phyloP scores from a whole-genome alignment of 495 filamentous ascomycete genomes.

The Neurospora sp. region DNA sequence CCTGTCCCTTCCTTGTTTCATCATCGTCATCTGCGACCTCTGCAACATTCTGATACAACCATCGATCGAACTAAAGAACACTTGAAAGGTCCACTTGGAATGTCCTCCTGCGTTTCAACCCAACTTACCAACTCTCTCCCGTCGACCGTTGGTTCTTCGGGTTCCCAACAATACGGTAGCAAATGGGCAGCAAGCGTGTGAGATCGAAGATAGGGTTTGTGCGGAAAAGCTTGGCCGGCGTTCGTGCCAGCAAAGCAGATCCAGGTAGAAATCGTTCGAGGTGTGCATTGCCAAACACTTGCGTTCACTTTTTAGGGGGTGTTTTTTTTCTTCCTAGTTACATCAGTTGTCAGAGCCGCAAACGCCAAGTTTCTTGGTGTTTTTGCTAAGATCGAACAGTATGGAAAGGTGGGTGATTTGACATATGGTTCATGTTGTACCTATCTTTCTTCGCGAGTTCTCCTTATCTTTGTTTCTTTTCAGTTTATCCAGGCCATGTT shows the following conservation, averaged over 20 bases:
- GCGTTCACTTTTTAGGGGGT: neutral
- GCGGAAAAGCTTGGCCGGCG: neutral
- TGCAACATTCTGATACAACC: neutral
- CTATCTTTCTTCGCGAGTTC: neutral
- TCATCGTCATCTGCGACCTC: neutral
- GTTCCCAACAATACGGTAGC: neutral
- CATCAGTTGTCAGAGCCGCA: neutral
- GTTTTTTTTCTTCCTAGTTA: neutral
- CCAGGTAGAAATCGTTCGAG: neutral
- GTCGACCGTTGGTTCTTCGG: neutral
- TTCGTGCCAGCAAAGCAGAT: neutral
- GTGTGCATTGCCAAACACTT: neutral
- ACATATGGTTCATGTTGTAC: neutral
- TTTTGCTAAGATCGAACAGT: neutral
- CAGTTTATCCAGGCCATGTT: neutral
- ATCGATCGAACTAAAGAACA: neutral
- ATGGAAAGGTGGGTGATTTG: neutral
- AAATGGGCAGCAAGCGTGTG: neutral
- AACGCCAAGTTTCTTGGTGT: neutral
- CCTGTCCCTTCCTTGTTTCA: neutral
- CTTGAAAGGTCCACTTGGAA: neutral
- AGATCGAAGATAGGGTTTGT: neutral
- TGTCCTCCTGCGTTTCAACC: constrained; percentile 4
- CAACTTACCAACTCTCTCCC: neutral
- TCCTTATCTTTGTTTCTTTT: neutral